phyloP scores from a whole-genome alignment of 1,139 yeast species.

The Arxiozyma telluris region DNA sequence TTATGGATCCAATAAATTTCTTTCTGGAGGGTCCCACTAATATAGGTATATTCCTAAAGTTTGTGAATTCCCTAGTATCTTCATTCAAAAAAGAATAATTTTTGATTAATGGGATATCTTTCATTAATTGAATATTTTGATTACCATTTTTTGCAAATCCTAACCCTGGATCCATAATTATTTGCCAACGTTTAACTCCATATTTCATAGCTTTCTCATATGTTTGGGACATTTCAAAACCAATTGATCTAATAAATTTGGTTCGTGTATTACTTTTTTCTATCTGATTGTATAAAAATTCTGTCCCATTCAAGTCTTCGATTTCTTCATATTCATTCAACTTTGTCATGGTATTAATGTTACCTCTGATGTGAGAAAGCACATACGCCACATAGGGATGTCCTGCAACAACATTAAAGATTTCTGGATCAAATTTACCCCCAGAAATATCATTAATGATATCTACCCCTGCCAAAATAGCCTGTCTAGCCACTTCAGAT shows the following conservation, averaged over 20 bases:
- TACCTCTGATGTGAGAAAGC: conserved; percentile 79
- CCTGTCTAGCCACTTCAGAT: conserved; percentile 58
- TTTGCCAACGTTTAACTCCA: conserved; percentile 83
- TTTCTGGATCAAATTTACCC: conserved; percentile 51
- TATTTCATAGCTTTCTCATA: conserved; percentile 46
- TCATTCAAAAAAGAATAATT: conserved; percentile 35
- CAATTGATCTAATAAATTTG: conserved; percentile 37
- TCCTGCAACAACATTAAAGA: conserved; percentile 60
- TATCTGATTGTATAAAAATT: conserved; percentile 11
- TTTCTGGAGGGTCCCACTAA: conserved; percentile 85
- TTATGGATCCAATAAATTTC: conserved; percentile 69
- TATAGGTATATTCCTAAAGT: conserved; percentile 41
- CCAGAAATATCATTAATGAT: conserved; percentile 87
- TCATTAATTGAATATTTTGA: conserved; percentile 63
- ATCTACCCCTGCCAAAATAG: conserved; percentile 74
- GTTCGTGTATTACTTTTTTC: conserved; percentile 1
- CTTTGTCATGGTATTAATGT: conserved; percentile 61
- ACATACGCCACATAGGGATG: conserved; percentile 64
- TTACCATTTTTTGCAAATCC: conserved; percentile 76
- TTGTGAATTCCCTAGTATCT: conserved; percentile 10
- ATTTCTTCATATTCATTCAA: conserved; percentile 46
- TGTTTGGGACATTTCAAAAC: conserved; percentile 54
- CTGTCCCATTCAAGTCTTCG: conserved; percentile 21
- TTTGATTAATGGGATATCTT: conserved; percentile 49
- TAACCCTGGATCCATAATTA: conserved; percentile 86